Evolutionary conservation across 176 grass and related monocot genomes (phyloP).

Genomic region (Zoysia japonica): DNA sequence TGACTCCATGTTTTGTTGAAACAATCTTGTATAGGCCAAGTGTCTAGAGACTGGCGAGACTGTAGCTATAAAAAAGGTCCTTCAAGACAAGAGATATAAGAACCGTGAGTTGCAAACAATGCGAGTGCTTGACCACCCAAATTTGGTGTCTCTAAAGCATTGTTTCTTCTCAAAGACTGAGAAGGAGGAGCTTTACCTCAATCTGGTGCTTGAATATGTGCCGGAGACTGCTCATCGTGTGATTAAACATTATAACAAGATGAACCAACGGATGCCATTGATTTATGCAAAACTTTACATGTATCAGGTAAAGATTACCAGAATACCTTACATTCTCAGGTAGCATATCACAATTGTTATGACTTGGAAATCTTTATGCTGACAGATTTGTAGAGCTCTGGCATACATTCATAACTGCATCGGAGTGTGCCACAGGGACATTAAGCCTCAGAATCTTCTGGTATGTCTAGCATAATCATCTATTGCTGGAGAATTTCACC

Average conservation of each 20-base stretch:
- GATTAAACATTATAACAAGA: slow-evolving; percentile 82
- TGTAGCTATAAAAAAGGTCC: too few species aligned
- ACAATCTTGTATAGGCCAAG: slow-evolving; percentile 46
- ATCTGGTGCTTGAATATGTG: slow-evolving; percentile 94
- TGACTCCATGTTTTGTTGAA: neutral
- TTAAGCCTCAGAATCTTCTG: slow-evolving; percentile 97
- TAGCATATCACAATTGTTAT: neutral
- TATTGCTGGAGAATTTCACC: slow-evolving; percentile 25
- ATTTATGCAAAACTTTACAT: slow-evolving; percentile 88
- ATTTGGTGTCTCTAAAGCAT: slow-evolving; percentile 76
- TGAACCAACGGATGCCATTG: slow-evolving; percentile 85
- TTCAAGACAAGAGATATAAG: too few species aligned
- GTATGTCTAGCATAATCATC: slow-evolving; percentile 40
- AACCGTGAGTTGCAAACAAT: slow-evolving; percentile 55
- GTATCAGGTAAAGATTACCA: slow-evolving; percentile 71
- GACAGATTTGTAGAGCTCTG: slow-evolving; percentile 84
- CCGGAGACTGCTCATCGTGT: slow-evolving; percentile 90
- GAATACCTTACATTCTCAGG: neutral
- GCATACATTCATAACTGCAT: slow-evolving; percentile 78
- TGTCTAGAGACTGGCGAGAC: too few species aligned
- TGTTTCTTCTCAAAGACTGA: slow-evolving; percentile 95
- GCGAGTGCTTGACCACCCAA: slow-evolving; percentile 89
- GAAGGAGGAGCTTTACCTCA: slow-evolving; percentile 92
- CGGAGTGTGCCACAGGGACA: slow-evolving; percentile 93
- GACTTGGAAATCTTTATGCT: slow-evolving; percentile 28